Conservation (phyloP, 1,139 yeast species). For the Casaregolazyma lundiana region DNA sequence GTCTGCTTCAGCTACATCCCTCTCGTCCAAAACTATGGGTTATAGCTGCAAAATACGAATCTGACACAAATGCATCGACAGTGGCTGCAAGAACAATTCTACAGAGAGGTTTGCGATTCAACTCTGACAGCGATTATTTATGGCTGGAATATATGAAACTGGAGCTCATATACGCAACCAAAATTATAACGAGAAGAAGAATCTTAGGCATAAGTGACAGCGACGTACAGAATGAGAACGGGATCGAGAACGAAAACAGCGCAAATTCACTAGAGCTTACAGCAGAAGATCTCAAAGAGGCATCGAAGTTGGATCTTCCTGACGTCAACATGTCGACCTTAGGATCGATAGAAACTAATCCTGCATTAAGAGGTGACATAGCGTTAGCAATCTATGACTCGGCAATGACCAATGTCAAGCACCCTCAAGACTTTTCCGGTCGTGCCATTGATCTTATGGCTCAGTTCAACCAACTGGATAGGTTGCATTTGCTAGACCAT, state of each 20-base stretch:
- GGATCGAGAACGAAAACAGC: slow-evolving; percentile 23
- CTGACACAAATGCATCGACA: slow-evolving; percentile 82
- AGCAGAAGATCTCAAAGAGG: slow-evolving; percentile 34
- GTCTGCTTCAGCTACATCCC: slow-evolving; percentile 84
- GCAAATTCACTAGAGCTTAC: slow-evolving; percentile 20
- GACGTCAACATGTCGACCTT: slow-evolving; percentile 84
- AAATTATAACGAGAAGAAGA: slow-evolving; percentile 75
- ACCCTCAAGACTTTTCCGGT: slow-evolving; percentile 33
- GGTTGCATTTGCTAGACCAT: slow-evolving; percentile 62
- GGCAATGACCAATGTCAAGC: slow-evolving; percentile 40
- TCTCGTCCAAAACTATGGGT: slow-evolving; percentile 88
- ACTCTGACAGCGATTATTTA: slow-evolving; percentile 63
- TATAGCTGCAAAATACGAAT: slow-evolving; percentile 90
- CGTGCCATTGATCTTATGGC: slow-evolving; percentile 57
- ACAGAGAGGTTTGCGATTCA: slow-evolving; percentile 81
- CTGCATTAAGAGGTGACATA: slow-evolving; percentile 86
- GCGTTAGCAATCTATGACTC: slow-evolving; percentile 79
- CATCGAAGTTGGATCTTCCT: slow-evolving; percentile 50
- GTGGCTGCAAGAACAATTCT: slow-evolving; percentile 83
- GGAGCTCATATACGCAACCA: slow-evolving; percentile 81
- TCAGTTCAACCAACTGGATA: slow-evolving; percentile 62
- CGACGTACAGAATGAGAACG: slow-evolving; percentile 39
- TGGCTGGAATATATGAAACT: slow-evolving; percentile 88
- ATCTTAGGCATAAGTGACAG: slow-evolving; percentile 65
- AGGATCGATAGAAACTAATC: slow-evolving; percentile 81